These are phyloP conservation scores for Tolypocladium paradoxum DNA, from an alignment of 2,329 filamentous ascomycete species.

Conservation along the genomic window DNA sequence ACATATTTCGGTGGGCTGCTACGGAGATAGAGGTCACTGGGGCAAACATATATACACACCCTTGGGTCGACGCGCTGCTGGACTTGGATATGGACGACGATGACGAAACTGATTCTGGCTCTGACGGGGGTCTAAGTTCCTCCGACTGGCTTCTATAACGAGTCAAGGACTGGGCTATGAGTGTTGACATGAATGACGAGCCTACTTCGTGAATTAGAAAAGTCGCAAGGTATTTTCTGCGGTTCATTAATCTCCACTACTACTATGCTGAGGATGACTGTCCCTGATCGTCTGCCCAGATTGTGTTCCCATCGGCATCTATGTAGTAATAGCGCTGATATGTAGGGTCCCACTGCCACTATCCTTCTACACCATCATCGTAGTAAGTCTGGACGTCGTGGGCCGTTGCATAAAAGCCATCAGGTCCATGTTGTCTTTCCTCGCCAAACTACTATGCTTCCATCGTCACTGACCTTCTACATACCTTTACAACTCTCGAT, in stretches of 20 bases:
- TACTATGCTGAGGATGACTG: background rate
- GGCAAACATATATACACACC: conserved; percentile 1
- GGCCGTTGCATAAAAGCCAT: too few relatives aligned
- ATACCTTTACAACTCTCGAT: too few relatives aligned
- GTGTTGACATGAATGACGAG: background rate
- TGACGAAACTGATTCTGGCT: background rate
- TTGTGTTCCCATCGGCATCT: background rate
- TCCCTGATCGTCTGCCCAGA: background rate
- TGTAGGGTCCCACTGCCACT: too few relatives aligned
- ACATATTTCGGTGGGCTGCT: conserved; percentile 4
- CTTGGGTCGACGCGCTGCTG: conserved; percentile 2
- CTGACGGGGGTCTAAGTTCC: background rate
- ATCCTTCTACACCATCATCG: too few relatives aligned
- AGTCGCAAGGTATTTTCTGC: background rate
- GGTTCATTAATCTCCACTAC: background rate
- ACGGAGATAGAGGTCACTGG: conserved; percentile 2
- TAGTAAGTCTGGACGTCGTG: too few relatives aligned
- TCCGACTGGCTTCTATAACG: background rate
- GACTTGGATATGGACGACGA: conserved; percentile 1
- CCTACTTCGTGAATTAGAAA: background rate
- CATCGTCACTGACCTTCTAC: too few relatives aligned
- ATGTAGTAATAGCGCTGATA: background rate
- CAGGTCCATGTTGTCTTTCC: too few relatives aligned
- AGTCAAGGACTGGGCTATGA: background rate
- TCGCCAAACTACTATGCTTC: too few relatives aligned